phyloP scores from a whole-genome alignment of 2,329 filamentous ascomycete genomes.

The Alternaria arborescens region DNA sequence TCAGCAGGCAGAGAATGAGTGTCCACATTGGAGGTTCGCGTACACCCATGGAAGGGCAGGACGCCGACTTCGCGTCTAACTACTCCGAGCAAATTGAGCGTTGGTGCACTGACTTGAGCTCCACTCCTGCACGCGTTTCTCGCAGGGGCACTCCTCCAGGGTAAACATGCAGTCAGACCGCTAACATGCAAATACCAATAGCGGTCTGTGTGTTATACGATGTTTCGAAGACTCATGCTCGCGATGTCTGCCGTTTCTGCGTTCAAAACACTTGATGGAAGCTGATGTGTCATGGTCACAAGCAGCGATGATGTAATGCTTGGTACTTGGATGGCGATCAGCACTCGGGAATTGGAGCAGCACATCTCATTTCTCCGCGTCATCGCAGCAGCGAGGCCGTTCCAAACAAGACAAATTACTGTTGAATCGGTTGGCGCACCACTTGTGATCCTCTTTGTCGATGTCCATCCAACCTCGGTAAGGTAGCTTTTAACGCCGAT shows the following conservation, averaged over 20 bases:
- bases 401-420: conserved; percentile 21
- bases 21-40: conserved; percentile 3
- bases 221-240: not conserved
- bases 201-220: conserved; percentile 10
- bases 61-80: conserved; percentile 8
- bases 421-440: conserved; percentile 29
- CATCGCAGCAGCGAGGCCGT: conserved; percentile 24
- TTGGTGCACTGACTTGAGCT: conserved; percentile 13
- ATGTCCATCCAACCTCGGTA: conserved; percentile 43
- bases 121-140: conserved; percentile 15
- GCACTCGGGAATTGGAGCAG: conserved; percentile 16
- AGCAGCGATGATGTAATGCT: conserved; percentile 31
- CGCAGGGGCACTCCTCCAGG: conserved; percentile 13
- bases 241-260: not conserved
- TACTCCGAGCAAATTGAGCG: conserved; percentile 14
- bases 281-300: conserved; percentile 8
- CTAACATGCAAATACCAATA: conserved; percentile 5
- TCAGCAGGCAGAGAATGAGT: not conserved
- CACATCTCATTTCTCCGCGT: conserved; percentile 25
- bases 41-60: not conserved
- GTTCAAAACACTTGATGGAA: not conserved
- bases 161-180: conserved; percentile 12
- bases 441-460: conserved; percentile 31
- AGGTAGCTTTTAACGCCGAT: conserved; percentile 38
- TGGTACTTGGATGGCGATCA: conserved; percentile 22